Evolutionary conservation across 2,329 filamentous ascomycete species (phyloP), one percentile per base, ranked within the genome.

Genomic region (Scedosporium apiospermum): DNA sequence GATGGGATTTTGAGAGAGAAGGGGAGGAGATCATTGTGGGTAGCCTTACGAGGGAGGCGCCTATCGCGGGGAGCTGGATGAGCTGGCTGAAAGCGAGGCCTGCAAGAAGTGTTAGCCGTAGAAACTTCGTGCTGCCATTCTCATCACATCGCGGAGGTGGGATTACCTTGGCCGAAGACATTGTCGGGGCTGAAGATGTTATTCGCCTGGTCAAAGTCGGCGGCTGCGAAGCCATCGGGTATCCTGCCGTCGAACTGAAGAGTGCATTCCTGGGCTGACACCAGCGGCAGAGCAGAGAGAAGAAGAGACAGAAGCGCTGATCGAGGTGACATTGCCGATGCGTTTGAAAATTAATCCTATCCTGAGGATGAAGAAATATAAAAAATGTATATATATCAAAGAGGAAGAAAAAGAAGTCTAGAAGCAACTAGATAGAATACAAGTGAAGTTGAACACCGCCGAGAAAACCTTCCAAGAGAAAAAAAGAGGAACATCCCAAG

Each of bases 81-180:
- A 83, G 76, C 61, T 80, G 67, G 62, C 77, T 79, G 75, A 80
- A 82, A 5, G 74, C 78, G 23, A 84, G 72, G 66, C 78, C 77
- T 76, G 57, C 0, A 46, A 16, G 42, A 4, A 4, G 51, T 65
- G 46, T 65, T 38, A 38, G 65, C 46, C 6, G 6, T 9, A 34
- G n/a, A 6, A 34, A 34, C 30, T 1, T 34, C 30, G 30, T 10
- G 30, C 30, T 34, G 6, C 30, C 7, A 34, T 1, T 34, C 12
- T 41, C 6, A n/a, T 1, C 16, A n/a, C 10, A n/a, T 34, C 23
- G 9, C 4, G 34, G 55, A 6, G 44, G 14, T 9, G 5, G 26
- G 18, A 69, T 4, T 65, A 74, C 75, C 71, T 66, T 79, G 74
- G 57, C 82, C 82, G 67, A 83, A 78, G 61, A 84, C 80, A 67